Evolutionary conservation across 768 basidiomycete species (phyloP), one percentile per base, ranked within the genome.

Genomic region (Amanita pseudoporphyria): DNA sequence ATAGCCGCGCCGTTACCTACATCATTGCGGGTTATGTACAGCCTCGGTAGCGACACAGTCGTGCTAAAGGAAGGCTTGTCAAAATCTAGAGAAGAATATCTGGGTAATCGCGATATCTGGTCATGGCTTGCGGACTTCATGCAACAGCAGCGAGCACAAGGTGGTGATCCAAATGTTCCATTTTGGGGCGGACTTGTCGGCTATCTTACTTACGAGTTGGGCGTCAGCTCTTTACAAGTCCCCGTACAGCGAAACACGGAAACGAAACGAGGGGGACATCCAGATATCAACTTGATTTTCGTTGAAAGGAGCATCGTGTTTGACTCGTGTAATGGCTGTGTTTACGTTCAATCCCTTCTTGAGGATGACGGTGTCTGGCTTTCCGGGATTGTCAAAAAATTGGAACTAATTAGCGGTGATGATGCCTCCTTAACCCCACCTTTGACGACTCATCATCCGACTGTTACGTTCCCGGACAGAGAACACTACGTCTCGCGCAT

Each of bases 101-200:
- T 87, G 14, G 72, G 65, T 39, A 54, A 67, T n/a, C 59, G 63
- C 19, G 77, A 81, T 54, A 69, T 88, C 30, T 90, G 87, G 87
- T 65, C 78, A 33, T 91, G 85, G 85, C 65, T 88, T 19, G 72
- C 77, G 21, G 60, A 66, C n/a, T 88, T 83, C 64, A 86, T 88
- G 82, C 72, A 67, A 30, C 53, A 64, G 16, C 71, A 67, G 43
- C 71, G 68, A 51, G 77, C 73, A 7, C 52, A 56, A 19, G 71
- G 71, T 19, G 84, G 85, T 3, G 57, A 57, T 36, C 55, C 69
- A 6, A 71, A 79, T 9, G 62, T 80, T 38, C 88, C 87, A 0
- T 91, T 91, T 61, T 89, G 87, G 86, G 89, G 87, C 31, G 89
- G 89, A 19, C 68, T 91, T 12, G 64, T 90, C 19, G 89, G 89